phyloP scores from a whole-genome alignment of 2,329 filamentous ascomycete genomes.

The Alternaria viburni region DNA sequence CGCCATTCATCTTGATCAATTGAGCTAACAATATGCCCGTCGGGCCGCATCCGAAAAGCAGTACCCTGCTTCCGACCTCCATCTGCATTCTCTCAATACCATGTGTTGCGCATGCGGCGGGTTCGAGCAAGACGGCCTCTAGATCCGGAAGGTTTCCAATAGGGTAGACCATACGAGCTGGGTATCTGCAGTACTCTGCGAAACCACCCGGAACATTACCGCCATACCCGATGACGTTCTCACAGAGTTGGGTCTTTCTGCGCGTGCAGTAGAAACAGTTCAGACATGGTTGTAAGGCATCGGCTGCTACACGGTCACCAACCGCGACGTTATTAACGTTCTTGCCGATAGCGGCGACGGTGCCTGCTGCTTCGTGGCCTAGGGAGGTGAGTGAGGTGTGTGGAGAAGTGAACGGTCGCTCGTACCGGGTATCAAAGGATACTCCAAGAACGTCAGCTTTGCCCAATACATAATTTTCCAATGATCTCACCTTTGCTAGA shows the following conservation, averaged over 20 bases:
- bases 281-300: conserved; percentile 71
- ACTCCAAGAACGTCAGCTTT: conserved; percentile 11
- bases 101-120: conserved; percentile 74
- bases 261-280: conserved; percentile 77
- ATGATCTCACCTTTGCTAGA: conserved; percentile 20
- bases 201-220: conserved; percentile 75
- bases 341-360: conserved; percentile 64
- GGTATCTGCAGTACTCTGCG: conserved; percentile 70
- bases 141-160: conserved; percentile 70
- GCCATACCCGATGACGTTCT: conserved; percentile 71
- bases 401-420: not conserved
- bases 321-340: conserved; percentile 66
- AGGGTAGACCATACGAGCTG: conserved; percentile 66
- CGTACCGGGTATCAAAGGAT: conserved; percentile 31
- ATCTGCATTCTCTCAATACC: conserved; percentile 72
- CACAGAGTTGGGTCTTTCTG: conserved; percentile 71
- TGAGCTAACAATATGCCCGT: conserved; percentile 70
- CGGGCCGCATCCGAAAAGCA: conserved; percentile 71
- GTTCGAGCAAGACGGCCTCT: conserved; percentile 74
- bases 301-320: conserved; percentile 67
- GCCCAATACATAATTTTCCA: too few relatives aligned
- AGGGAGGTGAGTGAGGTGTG: not conserved
- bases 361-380: conserved; percentile 72
- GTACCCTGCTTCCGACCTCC: conserved; percentile 68
- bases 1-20: conserved; percentile 68